These are phyloP conservation scores for Rhexocercosporidium sp. DNA, from an alignment of 2,329 filamentous ascomycete genomes.

Conservation along the genomic window DNA sequence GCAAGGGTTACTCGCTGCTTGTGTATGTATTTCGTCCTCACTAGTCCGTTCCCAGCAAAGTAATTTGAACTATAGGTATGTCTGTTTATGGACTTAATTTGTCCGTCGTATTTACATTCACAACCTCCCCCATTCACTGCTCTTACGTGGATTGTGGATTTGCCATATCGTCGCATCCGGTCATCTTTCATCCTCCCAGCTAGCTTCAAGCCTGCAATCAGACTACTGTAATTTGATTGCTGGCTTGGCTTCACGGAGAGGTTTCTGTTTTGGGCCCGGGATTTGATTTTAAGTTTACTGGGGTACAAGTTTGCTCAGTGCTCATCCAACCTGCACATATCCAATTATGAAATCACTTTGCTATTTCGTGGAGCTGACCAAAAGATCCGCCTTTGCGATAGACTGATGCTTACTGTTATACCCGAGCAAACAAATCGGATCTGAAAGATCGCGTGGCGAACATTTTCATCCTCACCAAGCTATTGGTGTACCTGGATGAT, in stretches of 20 bases:
- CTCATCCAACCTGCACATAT: background rate
- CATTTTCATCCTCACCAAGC: background rate
- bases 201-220: background rate
- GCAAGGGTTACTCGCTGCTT: too few relatives aligned
- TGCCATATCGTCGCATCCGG: background rate
- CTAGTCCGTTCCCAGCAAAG: too few relatives aligned
- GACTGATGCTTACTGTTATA: background rate
- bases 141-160: background rate
- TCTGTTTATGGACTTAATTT: background rate
- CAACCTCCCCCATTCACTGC: background rate
- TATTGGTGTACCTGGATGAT: constrained; percentile 4
- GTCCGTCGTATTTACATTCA: background rate
- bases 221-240: background rate
- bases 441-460: background rate
- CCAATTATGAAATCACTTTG: background rate
- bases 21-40: too few relatives aligned
- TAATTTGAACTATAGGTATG: background rate
- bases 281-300: constrained; percentile 1
- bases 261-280: constrained; percentile 5
- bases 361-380: background rate
- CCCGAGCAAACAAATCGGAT: constrained; percentile 6
- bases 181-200: background rate
- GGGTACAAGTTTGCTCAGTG: background rate
- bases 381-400: background rate
- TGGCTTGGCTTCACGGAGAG: background rate